Evolutionary conservation across 495 filamentous ascomycete genomes (phyloP).

Genomic region (Mytilinidion resinicola): DNA sequence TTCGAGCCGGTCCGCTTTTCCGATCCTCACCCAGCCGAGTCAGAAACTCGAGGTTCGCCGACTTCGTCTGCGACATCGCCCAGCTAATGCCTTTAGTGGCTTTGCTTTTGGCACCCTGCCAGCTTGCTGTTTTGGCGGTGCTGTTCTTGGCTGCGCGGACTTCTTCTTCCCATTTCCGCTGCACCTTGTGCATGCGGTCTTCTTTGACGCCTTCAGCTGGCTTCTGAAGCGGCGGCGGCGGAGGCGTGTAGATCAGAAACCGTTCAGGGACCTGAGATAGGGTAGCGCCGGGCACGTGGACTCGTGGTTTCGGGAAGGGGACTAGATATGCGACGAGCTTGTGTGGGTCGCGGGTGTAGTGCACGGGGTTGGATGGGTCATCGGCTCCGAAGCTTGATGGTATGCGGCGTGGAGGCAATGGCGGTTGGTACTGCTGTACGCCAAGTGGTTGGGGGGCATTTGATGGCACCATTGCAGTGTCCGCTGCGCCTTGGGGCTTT

Average conservation of each 20-base stretch:
- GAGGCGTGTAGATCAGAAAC: constrained; percentile 37
- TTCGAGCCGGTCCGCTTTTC: constrained; percentile 1
- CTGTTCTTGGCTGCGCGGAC: constrained; percentile 34
- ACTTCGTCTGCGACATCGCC: constrained; percentile 32
- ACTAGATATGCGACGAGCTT: constrained; percentile 35
- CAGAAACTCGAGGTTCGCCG: constrained; percentile 35
- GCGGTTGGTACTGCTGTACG: constrained; percentile 3
- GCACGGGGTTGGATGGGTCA: constrained; percentile 25
- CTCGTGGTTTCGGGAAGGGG: constrained; percentile 32
- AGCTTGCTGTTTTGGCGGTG: constrained; percentile 32
- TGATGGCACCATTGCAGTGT: background rate
- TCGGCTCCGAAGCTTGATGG: constrained; percentile 19
- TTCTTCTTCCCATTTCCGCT: constrained; percentile 38
- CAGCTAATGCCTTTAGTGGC: constrained; percentile 34
- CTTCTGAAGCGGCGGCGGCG: constrained; percentile 29
- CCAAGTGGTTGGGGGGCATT: background rate
- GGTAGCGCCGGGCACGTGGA: constrained; percentile 17
- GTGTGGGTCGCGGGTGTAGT: constrained; percentile 33
- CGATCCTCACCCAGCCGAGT: constrained; percentile 27
- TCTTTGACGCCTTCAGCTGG: constrained; percentile 36
- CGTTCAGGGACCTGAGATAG: constrained; percentile 24
- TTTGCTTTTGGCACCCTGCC: constrained; percentile 36
- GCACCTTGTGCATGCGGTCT: constrained; percentile 33
- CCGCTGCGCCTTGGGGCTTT: background rate
- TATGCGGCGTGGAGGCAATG: constrained; percentile 1